Conservation (phyloP, 345 rosid species). For the Aquilaria malaccensis region DNA sequence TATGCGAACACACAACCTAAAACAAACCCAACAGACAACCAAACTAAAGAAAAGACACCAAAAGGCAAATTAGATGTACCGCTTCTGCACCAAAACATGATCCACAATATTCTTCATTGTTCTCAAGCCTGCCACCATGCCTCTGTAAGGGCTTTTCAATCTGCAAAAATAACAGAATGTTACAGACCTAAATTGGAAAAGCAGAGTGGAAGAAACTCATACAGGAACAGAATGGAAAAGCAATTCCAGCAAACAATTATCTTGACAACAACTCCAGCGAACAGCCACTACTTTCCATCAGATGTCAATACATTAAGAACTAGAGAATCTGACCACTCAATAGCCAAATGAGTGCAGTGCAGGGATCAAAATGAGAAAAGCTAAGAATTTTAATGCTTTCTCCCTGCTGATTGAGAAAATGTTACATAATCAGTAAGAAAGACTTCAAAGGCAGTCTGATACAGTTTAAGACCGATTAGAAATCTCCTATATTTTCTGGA, state of each 20-base stretch:
- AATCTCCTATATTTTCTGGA: too few relatives aligned
- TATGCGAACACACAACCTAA: background rate
- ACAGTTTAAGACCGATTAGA: too few relatives aligned
- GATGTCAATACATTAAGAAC: too few relatives aligned
- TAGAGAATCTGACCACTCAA: too few relatives aligned
- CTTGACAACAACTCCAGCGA: background rate
- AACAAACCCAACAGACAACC: background rate
- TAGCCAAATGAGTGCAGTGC: too few relatives aligned
- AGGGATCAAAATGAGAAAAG: too few relatives aligned
- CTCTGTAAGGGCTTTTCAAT: conserved; percentile 60
- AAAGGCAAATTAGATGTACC: conserved; percentile 17
- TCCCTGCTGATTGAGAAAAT: too few relatives aligned
- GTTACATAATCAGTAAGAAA: too few relatives aligned
- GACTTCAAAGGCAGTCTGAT: too few relatives aligned
- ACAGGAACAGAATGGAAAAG: background rate
- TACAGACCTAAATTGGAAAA: background rate
- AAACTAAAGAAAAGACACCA: background rate
- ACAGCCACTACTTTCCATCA: too few relatives aligned
- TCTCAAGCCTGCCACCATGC: conserved; percentile 69
- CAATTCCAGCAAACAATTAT: background rate
- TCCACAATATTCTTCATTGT: conserved; percentile 58
- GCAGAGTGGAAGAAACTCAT: background rate
- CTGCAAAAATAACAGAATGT: conserved; percentile 15
- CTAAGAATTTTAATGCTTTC: too few relatives aligned
- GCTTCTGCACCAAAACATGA: conserved; percentile 63